These are phyloP conservation scores for Hibiscus trionum DNA, from an alignment of 345 rosid genomes.

Conservation along the genomic window DNA sequence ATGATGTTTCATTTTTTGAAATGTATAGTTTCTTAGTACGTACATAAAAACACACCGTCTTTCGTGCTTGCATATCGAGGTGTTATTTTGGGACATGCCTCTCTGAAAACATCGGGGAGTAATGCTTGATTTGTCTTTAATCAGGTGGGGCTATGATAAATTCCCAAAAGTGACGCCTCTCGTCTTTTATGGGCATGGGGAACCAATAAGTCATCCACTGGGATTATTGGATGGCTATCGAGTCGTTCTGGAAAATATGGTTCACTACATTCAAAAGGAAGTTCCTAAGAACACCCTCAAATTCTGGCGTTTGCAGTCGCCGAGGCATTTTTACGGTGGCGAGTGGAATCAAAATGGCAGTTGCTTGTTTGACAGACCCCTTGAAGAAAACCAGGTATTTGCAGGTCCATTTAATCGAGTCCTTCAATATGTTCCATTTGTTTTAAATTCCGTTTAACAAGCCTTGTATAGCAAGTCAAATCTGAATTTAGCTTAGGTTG, in stretches of 20 bases:
- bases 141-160: conserved; percentile 91
- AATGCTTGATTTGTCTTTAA: conserved; percentile 3
- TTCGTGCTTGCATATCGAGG: not conserved
- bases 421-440: too few species aligned
- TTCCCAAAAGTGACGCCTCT: conserved; percentile 84
- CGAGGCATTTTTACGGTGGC: conserved; percentile 84
- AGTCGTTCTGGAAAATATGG: conserved; percentile 69
- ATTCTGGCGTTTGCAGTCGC: conserved; percentile 94
- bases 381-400: conserved; percentile 54
- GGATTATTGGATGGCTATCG: conserved; percentile 63
- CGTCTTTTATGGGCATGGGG: conserved; percentile 62
- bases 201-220: conserved; percentile 62
- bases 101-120: not conserved
- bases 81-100: too few species aligned
- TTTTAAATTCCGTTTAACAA: too few species aligned
- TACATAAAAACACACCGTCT: not conserved
- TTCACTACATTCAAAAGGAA: conserved; percentile 46
- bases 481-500: too few species aligned
- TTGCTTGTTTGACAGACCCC: conserved; percentile 71
- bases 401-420: not conserved
- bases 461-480: too few species aligned
- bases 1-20: not conserved
- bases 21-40: not conserved
- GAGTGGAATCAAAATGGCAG: conserved; percentile 97
- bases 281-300: conserved; percentile 57